Conservation (phyloP, 2,329 filamentous ascomycete genomes). For the Xylariaceae sp. region DNA sequence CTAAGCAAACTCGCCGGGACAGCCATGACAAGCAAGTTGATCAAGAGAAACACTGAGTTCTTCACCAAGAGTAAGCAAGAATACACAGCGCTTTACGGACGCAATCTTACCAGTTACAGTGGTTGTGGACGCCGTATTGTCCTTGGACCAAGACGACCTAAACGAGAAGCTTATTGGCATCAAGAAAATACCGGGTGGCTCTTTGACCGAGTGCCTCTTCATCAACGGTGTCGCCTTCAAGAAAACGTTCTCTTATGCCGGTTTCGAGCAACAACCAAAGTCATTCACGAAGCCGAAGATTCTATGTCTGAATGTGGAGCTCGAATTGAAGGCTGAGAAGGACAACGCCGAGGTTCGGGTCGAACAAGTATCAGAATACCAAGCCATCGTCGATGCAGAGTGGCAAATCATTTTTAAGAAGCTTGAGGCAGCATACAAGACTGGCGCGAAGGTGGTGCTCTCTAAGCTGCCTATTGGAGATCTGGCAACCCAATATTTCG, state of each 20-base stretch:
- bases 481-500: slow-evolving; percentile 95
- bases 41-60: slow-evolving; percentile 93
- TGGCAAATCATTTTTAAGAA: slow-evolving; percentile 99
- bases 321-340: slow-evolving; percentile 98
- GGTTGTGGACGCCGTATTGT: slow-evolving; percentile 95
- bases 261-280: slow-evolving; percentile 99
- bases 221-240: slow-evolving; percentile 99
- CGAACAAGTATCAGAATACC: slow-evolving; percentile 97
- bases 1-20: slow-evolving; percentile 86
- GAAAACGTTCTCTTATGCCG: slow-evolving; percentile 98
- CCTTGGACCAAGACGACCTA: slow-evolving; percentile 92
- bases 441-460: slow-evolving; percentile 93
- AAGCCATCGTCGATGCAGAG: slow-evolving; percentile 97
- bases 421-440: slow-evolving; percentile 90
- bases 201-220: slow-evolving; percentile 91
- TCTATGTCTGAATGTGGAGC: slow-evolving; percentile 93
- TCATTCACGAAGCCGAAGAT: slow-evolving; percentile 92
- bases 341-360: slow-evolving; percentile 98
- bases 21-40: slow-evolving; percentile 99
- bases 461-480: slow-evolving; percentile 97
- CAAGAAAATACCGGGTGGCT: slow-evolving; percentile 97
- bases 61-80: slow-evolving; percentile 86
- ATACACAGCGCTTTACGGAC: not conserved
- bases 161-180: slow-evolving; percentile 97
- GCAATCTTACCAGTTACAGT: slow-evolving; percentile 48